Percentiles rank a stretch among this genome's conserved stretches.
phyloP scores from a whole-genome alignment of 2,329 filamentous ascomycete genomes.

The Colletotrichum sp. region DNA sequence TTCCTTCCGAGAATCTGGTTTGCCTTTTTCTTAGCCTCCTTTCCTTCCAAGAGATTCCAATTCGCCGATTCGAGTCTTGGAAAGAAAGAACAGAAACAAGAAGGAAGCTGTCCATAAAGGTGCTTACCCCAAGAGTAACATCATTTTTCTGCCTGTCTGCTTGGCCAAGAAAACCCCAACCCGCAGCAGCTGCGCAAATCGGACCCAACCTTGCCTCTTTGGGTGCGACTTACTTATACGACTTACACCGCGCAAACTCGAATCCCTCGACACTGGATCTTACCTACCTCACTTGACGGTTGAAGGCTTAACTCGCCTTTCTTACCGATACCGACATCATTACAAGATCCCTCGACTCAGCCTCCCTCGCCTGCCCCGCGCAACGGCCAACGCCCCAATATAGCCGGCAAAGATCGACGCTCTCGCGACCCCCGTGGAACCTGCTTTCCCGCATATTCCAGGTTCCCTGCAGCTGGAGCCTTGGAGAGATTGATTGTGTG shows the following conservation, averaged over 20 bases:
- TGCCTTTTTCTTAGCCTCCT: not conserved
- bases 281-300: not conserved
- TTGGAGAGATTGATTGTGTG: not conserved
- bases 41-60: not conserved
- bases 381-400: not conserved
- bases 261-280: not conserved
- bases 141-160: not conserved
- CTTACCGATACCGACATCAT: not conserved
- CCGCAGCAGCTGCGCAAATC: not conserved
- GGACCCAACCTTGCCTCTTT: not conserved
- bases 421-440: not conserved
- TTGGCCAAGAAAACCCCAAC: not conserved
- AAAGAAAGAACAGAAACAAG: not conserved
- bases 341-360: constrained; percentile 1
- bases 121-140: not conserved
- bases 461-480: not conserved
- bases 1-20: not conserved
- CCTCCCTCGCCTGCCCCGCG: not conserved
- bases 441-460: not conserved
- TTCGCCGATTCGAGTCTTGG: not conserved
- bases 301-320: not conserved
- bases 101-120: not conserved
- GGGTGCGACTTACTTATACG: not conserved
- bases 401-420: not conserved
- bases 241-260: not conserved